Percentiles rank a stretch among this genome's conserved stretches.
Evolutionary conservation across 768 basidiomycete genomes (phyloP).

Genomic region (Rhizopogon vinicolor): DNA sequence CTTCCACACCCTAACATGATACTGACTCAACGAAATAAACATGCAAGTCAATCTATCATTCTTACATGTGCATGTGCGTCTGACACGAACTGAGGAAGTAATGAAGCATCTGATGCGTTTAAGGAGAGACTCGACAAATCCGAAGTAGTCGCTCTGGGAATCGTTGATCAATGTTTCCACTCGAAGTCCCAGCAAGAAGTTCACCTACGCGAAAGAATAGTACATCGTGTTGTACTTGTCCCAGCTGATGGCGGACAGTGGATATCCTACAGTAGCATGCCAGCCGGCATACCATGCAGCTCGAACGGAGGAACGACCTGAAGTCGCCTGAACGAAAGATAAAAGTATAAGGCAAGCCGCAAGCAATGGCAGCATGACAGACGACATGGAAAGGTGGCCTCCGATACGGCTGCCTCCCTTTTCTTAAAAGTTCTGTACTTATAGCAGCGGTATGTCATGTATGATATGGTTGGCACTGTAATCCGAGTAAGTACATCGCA

Average conservation of each 20-base stretch:
- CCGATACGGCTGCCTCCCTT: not conserved
- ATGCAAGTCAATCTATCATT: not conserved
- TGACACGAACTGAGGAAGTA: slow-evolving; percentile 4
- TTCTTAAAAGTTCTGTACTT: not conserved
- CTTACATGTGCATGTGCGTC: slow-evolving; percentile 6
- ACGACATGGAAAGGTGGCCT: not conserved
- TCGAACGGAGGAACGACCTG: not conserved
- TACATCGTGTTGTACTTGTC: slow-evolving; percentile 49
- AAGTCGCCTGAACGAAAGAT: not conserved
- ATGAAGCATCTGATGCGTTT: not conserved
- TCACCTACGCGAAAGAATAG: slow-evolving; percentile 55
- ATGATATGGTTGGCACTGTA: no score
- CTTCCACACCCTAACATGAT: slow-evolving; percentile 44
- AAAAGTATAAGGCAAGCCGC: not conserved
- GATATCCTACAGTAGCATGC: slow-evolving; percentile 28
- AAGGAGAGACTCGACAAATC: not conserved
- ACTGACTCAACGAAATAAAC: not conserved
- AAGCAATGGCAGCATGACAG: not conserved
- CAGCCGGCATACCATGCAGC: slow-evolving; percentile 2
- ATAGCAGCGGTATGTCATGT: no score
- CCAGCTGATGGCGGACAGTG: slow-evolving; percentile 42
- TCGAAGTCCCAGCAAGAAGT: not conserved
- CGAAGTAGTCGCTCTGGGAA: slow-evolving; percentile 3
- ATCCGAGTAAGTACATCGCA: no score
- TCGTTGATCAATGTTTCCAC: not conserved